Base-by-base conservation (phyloP, 2,329 filamentous ascomycete species). In the Aspergillus floridensis region DNA sequence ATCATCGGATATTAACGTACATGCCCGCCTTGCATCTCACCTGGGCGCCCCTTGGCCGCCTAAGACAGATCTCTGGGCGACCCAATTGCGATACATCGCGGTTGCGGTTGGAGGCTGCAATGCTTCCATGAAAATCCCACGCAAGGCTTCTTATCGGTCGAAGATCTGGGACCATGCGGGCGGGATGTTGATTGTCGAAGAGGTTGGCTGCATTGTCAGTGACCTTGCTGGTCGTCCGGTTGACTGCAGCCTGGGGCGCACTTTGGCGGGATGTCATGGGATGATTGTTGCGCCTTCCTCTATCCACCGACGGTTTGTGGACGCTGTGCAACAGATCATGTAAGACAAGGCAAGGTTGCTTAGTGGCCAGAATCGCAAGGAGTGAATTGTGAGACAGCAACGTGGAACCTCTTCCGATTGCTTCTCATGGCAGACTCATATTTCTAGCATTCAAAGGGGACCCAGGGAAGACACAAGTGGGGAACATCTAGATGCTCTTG, bases 151-250 rank as follows among this genome's bases (percentile, higher is more conserved):
- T 8, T 76, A 82, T 61, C 80, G 76, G 32, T 81, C 80, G 0
- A 77, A 78, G 58, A 73, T 83, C n/a, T 85, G 82, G 82, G 83
- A 85, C 67, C 82, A 85, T 69, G 80, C 80, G 1, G 82, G 82
- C 5, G 82, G 82, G 0, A 79, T 82, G 64, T 67, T 84, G 26
- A 75, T 85, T 48, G 80, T 76, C 56, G 69, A 79, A 57, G 82
- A 85, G 65, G 74, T 79, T 1, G 82, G 83, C 6, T 80, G 79
- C 8, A 71, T 75, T 52, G 77, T 85, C 24, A 80, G 76, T 2
- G 83, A 85, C 67, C 68, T 84, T 49, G 70, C 81, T 31, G 82
- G 83, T 1, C 79, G 74, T 38, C 65, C 74, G 3, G 79, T 84
- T 35, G 79, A 83, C 59, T 83, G 82, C 64, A 70, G 74, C 5